Evolutionary conservation across 108 stramenopile species (phyloP), one percentile per base, ranked within the genome.

Genomic region (Pseudonitzschia delicatissima): DNA sequence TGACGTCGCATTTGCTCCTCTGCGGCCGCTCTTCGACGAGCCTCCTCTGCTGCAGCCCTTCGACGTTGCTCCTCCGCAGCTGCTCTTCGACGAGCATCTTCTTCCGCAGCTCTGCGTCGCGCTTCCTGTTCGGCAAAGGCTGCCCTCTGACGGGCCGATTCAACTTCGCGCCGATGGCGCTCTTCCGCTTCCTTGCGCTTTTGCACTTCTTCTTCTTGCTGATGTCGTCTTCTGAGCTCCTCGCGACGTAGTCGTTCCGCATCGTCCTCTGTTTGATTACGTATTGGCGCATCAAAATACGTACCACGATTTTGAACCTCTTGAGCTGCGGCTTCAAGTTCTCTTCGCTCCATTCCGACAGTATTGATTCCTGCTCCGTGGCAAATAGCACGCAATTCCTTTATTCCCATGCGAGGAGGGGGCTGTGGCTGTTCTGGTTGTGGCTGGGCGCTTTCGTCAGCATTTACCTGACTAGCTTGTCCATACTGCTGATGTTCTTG

Each of bases 301-400:
- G 75, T 73, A 12, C 77, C 77, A 31, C 70, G 77, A 61, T 69
- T 66, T 62, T 59, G 71, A 51, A 78, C 75, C 57, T 85, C 71
- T 48, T 81, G 79, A 8, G 66, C 80, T 11, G 71, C 85, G 11
- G 64, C 37, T 68, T 94, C 89, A 51, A 94, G 68, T 63, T 94
- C 86, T 15, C 69, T 52, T 29, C 92, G 75, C 71, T 94, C 92
- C 92, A 94, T 94, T 21, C 92, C 92, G 28, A 63, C 67, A 17
- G 92, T 94, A 57, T 84, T 71, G 45, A 82, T 77, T 4, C 92
- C 92, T 29, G 82, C 86, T 25, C 92, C 88, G 63, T 94, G 89
- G 17, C 86, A 86, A 57, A 94, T 82, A 13, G 92, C 87, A 8
- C 87, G 80, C 18, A 94, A 62, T 62, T 94, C 92, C 26, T 75